Evolutionary conservation across 345 rosid genomes (phyloP), one percentile per base, ranked within the genome.

Genomic region (Euphorbia pulcherrima): DNA sequence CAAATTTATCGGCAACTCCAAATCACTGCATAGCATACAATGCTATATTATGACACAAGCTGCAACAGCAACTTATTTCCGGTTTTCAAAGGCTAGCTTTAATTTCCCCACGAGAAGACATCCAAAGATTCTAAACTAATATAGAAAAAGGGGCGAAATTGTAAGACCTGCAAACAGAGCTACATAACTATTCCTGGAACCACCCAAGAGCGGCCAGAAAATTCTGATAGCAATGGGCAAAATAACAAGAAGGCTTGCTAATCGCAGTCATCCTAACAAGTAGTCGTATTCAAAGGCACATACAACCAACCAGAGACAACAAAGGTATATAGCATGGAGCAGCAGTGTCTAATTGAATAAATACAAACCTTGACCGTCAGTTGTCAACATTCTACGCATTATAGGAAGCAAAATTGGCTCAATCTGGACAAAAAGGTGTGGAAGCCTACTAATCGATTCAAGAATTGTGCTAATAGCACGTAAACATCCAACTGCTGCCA

Each of bases 401-500:
- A 92, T 85, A 41, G 96, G 97, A 74, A 92, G 92, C 78, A 92
- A 72, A 21, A 87, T 92, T 46, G 97, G 92, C 80, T 92, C 97
- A 72, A 92, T 72, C 81, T 89, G 90, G 73, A 86, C 79, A 78
- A 92, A 92, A 40, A 92, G 94, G 66, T 86, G 87, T 67, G 97
- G 94, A 74, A 92, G 94, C 74, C 94, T 80, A 82, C 94, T 89
- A 68, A 92, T 89, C 70, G 97, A 92, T 77, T 92, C 96, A 48
- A 92, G 97, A 75, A 92, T 89, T 37, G 97, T 92, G 81, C 97
- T 85, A 76, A 92, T 92, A 69, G 97, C 97, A 59, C 97, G 96
- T 87, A 92, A 78, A 77, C 97, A 92, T 72, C 96, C 96, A 66
- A 88, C 97, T 41, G 96, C 97, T 72, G 97, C 97, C 76, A 92